Evolutionary conservation across 352 stramenopile species (phyloP).

Genomic region (Phytopythium kandeliae): DNA sequence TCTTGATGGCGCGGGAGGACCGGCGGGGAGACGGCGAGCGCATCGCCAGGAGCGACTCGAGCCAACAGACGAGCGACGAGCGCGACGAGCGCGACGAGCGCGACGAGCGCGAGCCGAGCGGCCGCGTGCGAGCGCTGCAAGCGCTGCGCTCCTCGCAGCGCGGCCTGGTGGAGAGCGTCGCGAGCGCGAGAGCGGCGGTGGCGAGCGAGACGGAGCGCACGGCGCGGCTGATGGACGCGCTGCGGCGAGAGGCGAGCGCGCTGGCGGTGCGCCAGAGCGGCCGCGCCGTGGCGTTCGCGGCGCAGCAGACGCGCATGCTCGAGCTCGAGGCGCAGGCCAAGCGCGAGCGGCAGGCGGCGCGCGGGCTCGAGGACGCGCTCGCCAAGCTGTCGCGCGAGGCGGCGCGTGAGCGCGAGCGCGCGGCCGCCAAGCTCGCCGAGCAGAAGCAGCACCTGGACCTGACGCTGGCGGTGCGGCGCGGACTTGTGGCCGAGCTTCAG

Average conservation of each 20-base stretch:
- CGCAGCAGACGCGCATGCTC: slow-evolving; percentile 43
- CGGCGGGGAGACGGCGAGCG: slow-evolving; percentile 6
- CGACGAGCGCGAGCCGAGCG: neutral
- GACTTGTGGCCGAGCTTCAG: slow-evolving; percentile 46
- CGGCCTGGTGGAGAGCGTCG: neutral
- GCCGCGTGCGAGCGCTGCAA: slow-evolving; percentile 14
- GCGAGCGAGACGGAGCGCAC: slow-evolving; percentile 26
- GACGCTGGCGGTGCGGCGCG: slow-evolving; percentile 48
- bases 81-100: neutral
- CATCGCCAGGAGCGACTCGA: slow-evolving; percentile 8
- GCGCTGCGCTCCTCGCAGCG: no score
- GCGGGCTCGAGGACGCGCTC: slow-evolving; percentile 36
- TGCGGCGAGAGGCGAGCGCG: slow-evolving; percentile 39
- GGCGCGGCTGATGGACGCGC: slow-evolving; percentile 13
- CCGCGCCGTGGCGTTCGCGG: slow-evolving; percentile 35
- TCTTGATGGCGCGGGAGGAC: slow-evolving; percentile 20
- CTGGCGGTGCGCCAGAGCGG: slow-evolving; percentile 42
- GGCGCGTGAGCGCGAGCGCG: slow-evolving; percentile 20
- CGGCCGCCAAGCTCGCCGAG: slow-evolving; percentile 22
- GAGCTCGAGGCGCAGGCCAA: slow-evolving; percentile 51
- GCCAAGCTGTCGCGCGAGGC: slow-evolving; percentile 18
- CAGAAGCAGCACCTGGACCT: slow-evolving; percentile 61
- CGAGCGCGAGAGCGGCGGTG: neutral
- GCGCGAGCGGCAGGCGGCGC: slow-evolving; percentile 38
- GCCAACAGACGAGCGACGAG: neutral